Conservation (phyloP, 495 filamentous ascomycete species). For the Bathelium albidoporum region DNA sequence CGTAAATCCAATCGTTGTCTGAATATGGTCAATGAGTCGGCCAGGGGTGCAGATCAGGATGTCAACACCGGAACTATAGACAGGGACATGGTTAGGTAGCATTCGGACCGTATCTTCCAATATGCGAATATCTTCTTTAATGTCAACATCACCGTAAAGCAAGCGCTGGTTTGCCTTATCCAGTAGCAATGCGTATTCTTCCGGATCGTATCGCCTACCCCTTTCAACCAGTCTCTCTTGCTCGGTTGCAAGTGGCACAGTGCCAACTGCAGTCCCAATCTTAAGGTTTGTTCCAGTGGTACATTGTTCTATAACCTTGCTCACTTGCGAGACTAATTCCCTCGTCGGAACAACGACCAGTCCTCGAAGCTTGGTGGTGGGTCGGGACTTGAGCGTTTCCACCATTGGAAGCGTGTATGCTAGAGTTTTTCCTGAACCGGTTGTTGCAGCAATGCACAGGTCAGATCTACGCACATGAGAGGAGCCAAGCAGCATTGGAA, state of each 20-base stretch:
- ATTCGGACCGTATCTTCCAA: constrained; percentile 32
- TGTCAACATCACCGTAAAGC: constrained; percentile 35
- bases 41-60: constrained; percentile 90
- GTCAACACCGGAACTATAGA: constrained; percentile 61
- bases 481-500: constrained; percentile 59
- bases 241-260: constrained; percentile 63
- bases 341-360: constrained; percentile 81
- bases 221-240: constrained; percentile 53
- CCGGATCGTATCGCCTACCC: constrained; percentile 51
- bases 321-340: constrained; percentile 78
- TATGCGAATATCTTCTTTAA: constrained; percentile 37
- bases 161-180: constrained; percentile 21
- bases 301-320: constrained; percentile 59
- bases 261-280: constrained; percentile 74
- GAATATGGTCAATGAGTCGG: constrained; percentile 81
- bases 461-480: constrained; percentile 35
- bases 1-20: constrained; percentile 68
- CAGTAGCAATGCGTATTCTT: constrained; percentile 34
- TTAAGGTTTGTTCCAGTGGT: constrained; percentile 54
- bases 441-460: constrained; percentile 77
- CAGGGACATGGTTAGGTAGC: constrained; percentile 51
- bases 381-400: constrained; percentile 51
- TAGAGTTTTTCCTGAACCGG: constrained; percentile 88
- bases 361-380: constrained; percentile 52
- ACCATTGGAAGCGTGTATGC: constrained; percentile 83